Base-by-base conservation (phyloP, 768 basidiomycete genomes). In the Serendipita sp. region DNA sequence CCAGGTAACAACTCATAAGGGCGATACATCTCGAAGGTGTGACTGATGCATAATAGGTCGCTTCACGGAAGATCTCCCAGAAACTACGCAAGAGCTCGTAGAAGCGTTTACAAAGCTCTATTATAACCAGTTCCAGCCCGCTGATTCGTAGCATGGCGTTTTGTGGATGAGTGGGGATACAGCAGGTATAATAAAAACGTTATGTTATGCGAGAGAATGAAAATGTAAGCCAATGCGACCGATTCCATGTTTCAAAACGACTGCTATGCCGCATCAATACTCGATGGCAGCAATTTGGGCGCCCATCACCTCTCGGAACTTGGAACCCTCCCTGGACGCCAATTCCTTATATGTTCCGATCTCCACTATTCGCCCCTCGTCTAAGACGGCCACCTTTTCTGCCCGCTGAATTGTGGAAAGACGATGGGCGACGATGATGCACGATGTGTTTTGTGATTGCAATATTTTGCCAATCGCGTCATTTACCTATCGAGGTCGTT, bases 61-160 rank as follows among this genome's bases (percentile, higher is more conserved):
- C 2, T 90, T 91, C 67, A 72, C 87, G 1, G 85, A 86, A 71
- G 89, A 92, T 70, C 81, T 96, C 7, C 89, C 94, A 0, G 95
- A 97, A 74, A 91, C 92, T 15, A 94, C 90, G 16, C 92, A 95
- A 73, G 95, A 98, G 70, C 82, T 87, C 68, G 83, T 92, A 0
- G 93, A 97, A 73, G 81, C 85, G 0, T 80, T 83, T 67, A 91
- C 91, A 1, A 95, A 95, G 71, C 81, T 84, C 46, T 87, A 85
- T 70, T 95, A 95, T 73, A 83, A 83, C 8, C 83, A 88, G 1
- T 97, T 95, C 73, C 85, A 87, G 70, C 80, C 88, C 16, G 30
- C 36, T 18, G 56, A 60, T 4, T 60, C 56, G 2, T 60, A 36
- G 35, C 10, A 32, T 60, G 41, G 41, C 13, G 7, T 13, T 41